A percentile compares a stretch with the other conserved stretches of the same genome.
Conservation (phyloP, 805 yeast genomes). For the Cyberlindnera nakhonratchasimensis region DNA sequence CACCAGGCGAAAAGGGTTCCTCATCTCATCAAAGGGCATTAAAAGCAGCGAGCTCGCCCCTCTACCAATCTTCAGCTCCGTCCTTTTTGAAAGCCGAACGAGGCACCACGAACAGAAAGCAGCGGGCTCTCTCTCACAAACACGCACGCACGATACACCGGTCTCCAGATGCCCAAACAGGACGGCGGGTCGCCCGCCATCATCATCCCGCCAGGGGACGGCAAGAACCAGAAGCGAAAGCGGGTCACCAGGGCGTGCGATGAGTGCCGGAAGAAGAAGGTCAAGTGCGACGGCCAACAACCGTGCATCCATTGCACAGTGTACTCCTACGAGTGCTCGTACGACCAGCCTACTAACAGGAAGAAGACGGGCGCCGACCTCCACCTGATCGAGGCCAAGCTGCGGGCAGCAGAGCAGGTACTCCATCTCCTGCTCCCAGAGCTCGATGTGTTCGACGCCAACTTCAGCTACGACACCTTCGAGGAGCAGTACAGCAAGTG, state of each 20-base stretch:
- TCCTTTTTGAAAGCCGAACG: too few relatives aligned
- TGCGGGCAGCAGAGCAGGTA: constrained; percentile 34
- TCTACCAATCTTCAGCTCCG: not conserved
- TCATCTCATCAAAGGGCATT: too few relatives aligned
- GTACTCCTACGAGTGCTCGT: constrained; percentile 76
- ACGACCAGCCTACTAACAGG: constrained; percentile 55
- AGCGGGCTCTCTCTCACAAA: too few relatives aligned
- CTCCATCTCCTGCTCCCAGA: constrained; percentile 37
- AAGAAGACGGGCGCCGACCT: constrained; percentile 36
- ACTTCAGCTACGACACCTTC: constrained; percentile 29
- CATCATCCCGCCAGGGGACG: not conserved
- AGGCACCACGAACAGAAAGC: too few relatives aligned
- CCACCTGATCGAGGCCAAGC: constrained; percentile 33
- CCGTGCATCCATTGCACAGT: constrained; percentile 83
- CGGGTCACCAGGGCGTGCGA: constrained; percentile 76
- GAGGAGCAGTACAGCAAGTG: constrained; percentile 15
- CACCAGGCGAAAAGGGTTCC: not conserved
- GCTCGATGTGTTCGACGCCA: constrained; percentile 33
- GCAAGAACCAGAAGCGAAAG: constrained; percentile 43
- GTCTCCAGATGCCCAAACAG: constrained; percentile 4
- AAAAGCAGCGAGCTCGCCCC: too few relatives aligned
- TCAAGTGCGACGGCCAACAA: constrained; percentile 74
- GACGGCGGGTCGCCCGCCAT: constrained; percentile 12
- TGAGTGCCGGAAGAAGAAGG: constrained; percentile 70
- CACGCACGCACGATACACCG: not conserved